phyloP scores from a whole-genome alignment of 176 grass and related monocot genomes.

The Thinopyrum elongatum region DNA sequence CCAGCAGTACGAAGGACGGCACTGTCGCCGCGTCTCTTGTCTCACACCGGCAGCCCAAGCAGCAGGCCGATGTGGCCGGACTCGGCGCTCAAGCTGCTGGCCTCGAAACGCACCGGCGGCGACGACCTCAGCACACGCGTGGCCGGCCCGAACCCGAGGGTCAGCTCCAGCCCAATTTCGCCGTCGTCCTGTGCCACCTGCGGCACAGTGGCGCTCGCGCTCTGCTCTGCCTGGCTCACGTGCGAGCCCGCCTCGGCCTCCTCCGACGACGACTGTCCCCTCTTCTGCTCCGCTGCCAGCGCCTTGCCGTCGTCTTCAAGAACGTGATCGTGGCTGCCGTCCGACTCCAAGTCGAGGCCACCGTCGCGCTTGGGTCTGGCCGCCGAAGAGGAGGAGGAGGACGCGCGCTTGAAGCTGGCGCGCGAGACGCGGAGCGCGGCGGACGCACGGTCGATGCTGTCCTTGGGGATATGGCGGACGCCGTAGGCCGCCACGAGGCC shows the following conservation, averaged over 20 bases:
- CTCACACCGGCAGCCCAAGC: constrained; percentile 32
- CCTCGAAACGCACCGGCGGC: neutral
- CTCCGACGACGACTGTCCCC: constrained; percentile 16
- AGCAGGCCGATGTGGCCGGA: constrained; percentile 12
- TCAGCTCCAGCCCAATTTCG: constrained; percentile 44
- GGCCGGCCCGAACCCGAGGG: constrained; percentile 41
- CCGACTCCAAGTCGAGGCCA: constrained; percentile 27
- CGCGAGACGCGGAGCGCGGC: constrained; percentile 38
- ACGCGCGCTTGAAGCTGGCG: constrained; percentile 45
- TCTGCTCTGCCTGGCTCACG: constrained; percentile 64
- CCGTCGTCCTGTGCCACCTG: neutral
- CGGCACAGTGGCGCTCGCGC: neutral
- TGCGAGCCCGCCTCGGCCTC: constrained; percentile 42
- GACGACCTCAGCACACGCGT: neutral
- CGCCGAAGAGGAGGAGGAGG: neutral
- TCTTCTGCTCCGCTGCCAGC: neutral
- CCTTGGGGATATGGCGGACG: constrained; percentile 53
- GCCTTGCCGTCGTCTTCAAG: neutral
- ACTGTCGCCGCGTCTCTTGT: neutral
- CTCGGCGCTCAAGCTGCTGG: neutral
- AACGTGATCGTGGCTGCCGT: constrained; percentile 34
- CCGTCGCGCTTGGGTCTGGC: constrained; percentile 6
- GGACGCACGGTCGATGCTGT: too few species aligned
- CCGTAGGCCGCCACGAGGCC: constrained; percentile 8
- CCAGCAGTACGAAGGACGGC: neutral